Conservation (phyloP, 2,329 filamentous ascomycete species). For the Colletotrichum tofieldiae region DNA sequence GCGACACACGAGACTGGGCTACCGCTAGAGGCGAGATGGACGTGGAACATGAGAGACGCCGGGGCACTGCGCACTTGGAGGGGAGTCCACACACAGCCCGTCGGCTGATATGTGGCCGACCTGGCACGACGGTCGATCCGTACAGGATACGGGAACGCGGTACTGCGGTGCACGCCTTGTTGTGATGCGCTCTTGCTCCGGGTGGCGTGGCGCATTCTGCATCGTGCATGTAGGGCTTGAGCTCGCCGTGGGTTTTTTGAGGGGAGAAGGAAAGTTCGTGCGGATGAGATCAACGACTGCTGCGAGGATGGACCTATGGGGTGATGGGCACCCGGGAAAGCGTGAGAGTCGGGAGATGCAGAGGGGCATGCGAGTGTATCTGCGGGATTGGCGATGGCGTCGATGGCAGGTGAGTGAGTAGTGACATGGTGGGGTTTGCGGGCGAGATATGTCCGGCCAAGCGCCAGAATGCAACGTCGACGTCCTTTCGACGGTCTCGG, state of each 20-base stretch:
- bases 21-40: neutral
- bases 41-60: neutral
- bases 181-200: slow-evolving; percentile 13
- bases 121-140: slow-evolving; percentile 40
- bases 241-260: neutral
- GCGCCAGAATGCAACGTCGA: slow-evolving; percentile 24
- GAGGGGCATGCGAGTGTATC: slow-evolving; percentile 32
- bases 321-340: neutral
- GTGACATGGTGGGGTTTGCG: slow-evolving; percentile 18
- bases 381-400: slow-evolving; percentile 29
- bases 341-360: slow-evolving; percentile 23
- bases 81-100: neutral
- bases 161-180: neutral
- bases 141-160: slow-evolving; percentile 31
- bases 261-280: neutral
- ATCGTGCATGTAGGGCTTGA: neutral
- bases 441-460: neutral
- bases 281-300: neutral
- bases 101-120: slow-evolving; percentile 13
- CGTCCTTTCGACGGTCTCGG: neutral
- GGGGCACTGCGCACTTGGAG: neutral
- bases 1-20: slow-evolving; percentile 7
- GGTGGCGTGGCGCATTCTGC: slow-evolving; percentile 25
- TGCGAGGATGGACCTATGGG: neutral
- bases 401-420: slow-evolving; percentile 25